Evolutionary conservation across 768 basidiomycete genomes (phyloP), one percentile per base, ranked within the genome.

Genomic region (Leucocoprinus birnbaumii): DNA sequence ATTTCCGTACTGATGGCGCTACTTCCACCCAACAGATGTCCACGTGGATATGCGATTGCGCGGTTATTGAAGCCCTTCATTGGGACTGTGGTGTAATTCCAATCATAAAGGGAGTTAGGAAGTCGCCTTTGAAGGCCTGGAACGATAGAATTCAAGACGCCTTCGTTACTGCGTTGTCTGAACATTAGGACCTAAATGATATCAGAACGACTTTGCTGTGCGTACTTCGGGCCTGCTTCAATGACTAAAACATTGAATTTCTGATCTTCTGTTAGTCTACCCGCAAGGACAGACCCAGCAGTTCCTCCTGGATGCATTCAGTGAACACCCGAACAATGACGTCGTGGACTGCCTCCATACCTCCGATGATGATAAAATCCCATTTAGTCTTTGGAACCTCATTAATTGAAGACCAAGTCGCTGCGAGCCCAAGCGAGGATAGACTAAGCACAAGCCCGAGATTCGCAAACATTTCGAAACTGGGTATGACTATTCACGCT

Each of bases 1-100:
- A 31, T 31, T 31, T 31, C 11, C 31, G 31, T 31, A 71, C 71
- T 73, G 51, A 66, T 56, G 14, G 68, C 66, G 34, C 64, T 68
- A 41, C 60, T 63, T 6, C 72, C 73, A 8, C 73, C 73, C 0
- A 74, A 61, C n/a, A 71, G 54, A 46, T 63, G 56, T 0, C 73
- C 73, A 21, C 70, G 53, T 5, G 66, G 63, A 53, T 66, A 69
- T 14, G 59, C 26, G 9, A 72, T 52, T 9, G 57, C 27, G 0
- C 68, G 63, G 25, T 61, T 61, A 49, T 64, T 62, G 2, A 71
- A 55, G 11, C 63, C 65, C 2, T 42, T n/a, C 38, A 70, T 68
- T 1, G 67, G 65, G 11, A 54, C 55, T 0, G 69, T 67, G 14
- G 66, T 67, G 51, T 61, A 71, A 42, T 68, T 70, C 72, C 72